Evolutionary conservation across 192 early-diverging fungal genomes (phyloP), one percentile per base, ranked within the genome.

Genomic region (Neocallimastix lanati): DNA sequence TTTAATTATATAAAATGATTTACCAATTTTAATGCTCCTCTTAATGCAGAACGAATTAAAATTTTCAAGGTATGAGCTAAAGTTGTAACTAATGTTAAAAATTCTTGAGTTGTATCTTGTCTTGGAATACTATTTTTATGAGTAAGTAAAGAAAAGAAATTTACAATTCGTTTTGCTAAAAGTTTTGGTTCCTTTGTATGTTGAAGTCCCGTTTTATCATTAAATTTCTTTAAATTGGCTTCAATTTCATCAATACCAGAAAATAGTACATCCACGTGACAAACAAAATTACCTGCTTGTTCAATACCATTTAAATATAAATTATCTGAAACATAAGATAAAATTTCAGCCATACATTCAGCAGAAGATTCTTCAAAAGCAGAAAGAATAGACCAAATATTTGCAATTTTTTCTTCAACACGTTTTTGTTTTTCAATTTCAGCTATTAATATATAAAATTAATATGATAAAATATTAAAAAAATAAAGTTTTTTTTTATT

Each of bases 361-460:
- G 96, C 96, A 9, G 94, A 93, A 9, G 94, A 95, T 84, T 99
- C 97, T 87, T 99, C 97, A 88, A 96, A 99, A 14, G 92, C 93
- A 14, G 94, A 95, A 33, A 98, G 87, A 11, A 99, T 94, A 18
- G 90, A 90, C 88, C 96, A 93, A 76, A 99, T 96, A 76, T 91
- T 86, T 79, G 92, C 93, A 25, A 94, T 94, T 83, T 96, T 94
- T 82, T 97, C 93, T 81, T 96, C 94, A 82, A 90, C 93, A 18
- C 85, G 85, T 79, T 90, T 86, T 81, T 95, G 93, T 27, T 88
- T 84, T 37, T 50, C 40, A 21, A 50, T 50, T 50, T 50, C 40
- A 21, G 40, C 25, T 67, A n/a, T 67, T 67, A 6, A 33, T 6
- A 6, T 33, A 33, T 33, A 33, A 33, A 33, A 33, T n/a, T n/a